Conservation (phyloP, 2,329 filamentous ascomycete species). For the Atkinsonella texensis region DNA sequence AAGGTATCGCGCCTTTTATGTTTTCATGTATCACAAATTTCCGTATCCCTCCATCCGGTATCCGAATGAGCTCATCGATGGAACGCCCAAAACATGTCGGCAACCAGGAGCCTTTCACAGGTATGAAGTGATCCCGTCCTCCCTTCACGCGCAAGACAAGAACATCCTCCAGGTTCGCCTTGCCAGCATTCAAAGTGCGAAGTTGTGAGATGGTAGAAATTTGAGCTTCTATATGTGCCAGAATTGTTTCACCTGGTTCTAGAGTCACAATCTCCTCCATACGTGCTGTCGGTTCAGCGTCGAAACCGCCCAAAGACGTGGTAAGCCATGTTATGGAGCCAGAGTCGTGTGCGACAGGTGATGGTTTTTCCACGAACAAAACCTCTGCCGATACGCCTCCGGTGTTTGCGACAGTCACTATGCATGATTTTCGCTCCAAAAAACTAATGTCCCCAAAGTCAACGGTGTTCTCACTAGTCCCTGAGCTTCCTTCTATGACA, state of each 20-base stretch:
- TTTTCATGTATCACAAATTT: constrained; percentile 28
- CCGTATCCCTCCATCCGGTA: constrained; percentile 71
- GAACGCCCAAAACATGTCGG: constrained; percentile 75
- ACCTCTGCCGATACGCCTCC: constrained; percentile 70
- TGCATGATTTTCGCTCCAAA: constrained; percentile 50
- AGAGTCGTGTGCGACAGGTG: constrained; percentile 31
- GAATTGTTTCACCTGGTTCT: constrained; percentile 73
- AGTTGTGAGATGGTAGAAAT: constrained; percentile 54
- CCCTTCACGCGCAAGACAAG: constrained; percentile 72
- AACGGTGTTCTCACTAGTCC: constrained; percentile 43
- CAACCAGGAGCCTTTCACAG: constrained; percentile 65
- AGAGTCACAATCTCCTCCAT: constrained; percentile 48
- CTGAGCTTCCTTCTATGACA: constrained; percentile 51
- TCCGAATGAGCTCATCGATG: constrained; percentile 75
- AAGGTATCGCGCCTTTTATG: constrained; percentile 38
- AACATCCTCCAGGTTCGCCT: constrained; percentile 64
- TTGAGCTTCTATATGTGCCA: constrained; percentile 54
- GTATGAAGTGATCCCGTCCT: constrained; percentile 86
- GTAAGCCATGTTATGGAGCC: constrained; percentile 53
- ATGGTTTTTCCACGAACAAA: constrained; percentile 63
- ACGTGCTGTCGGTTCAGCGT: constrained; percentile 18
- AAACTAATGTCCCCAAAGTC: constrained; percentile 70
- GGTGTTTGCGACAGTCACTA: constrained; percentile 83
- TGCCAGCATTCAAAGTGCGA: constrained; percentile 58
- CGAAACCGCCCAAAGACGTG: constrained; percentile 44